A percentile compares a stretch with the other conserved stretches of the same genome.
phyloP scores from a whole-genome alignment of 805 yeast genomes.

The Starmerella roubikii region DNA sequence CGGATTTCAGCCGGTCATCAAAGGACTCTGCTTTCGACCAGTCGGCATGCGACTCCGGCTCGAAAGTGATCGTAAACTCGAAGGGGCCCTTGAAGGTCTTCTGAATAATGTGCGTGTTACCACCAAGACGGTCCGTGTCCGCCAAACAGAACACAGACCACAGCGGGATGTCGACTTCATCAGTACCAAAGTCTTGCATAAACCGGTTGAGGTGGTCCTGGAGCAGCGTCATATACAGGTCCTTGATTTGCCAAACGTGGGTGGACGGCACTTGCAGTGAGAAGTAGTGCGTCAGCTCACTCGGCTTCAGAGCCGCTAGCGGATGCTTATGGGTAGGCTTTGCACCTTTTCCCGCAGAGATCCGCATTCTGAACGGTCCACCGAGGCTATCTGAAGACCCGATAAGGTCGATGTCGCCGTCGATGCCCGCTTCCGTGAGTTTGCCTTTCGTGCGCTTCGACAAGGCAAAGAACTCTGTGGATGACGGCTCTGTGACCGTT shows the following conservation, averaged over 20 bases:
- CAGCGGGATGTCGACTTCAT: slow-evolving; percentile 30
- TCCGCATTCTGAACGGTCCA: slow-evolving; percentile 46
- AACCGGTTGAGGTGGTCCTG: slow-evolving; percentile 52
- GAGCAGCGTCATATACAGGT: slow-evolving; percentile 53
- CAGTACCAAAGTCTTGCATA: slow-evolving; percentile 25
- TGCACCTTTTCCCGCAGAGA: slow-evolving; percentile 41
- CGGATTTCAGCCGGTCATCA: slow-evolving; percentile 23
- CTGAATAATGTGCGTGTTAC: slow-evolving; percentile 71
- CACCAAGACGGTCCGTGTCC: slow-evolving; percentile 46
- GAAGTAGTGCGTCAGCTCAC: slow-evolving; percentile 43
- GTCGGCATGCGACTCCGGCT: slow-evolving; percentile 20
- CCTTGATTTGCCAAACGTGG: slow-evolving; percentile 64
- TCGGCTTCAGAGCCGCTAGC: slow-evolving; percentile 18
- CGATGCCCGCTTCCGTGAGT: slow-evolving; percentile 21
- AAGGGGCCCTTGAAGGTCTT: slow-evolving; percentile 59
- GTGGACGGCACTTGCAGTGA: slow-evolving; percentile 60
- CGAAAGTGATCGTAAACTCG: slow-evolving; percentile 59
- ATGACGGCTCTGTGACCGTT: slow-evolving; percentile 26
- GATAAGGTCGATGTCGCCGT: slow-evolving; percentile 30
- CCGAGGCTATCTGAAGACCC: slow-evolving; percentile 58
- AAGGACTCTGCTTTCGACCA: slow-evolving; percentile 13
- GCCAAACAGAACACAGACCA: slow-evolving; percentile 37
- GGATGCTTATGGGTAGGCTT: slow-evolving; percentile 40
- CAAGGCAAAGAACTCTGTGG: slow-evolving; percentile 24
- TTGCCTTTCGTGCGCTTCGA: slow-evolving; percentile 9